phyloP scores from a whole-genome alignment of 1,139 yeast genomes.

The Fermentozyma sake region DNA sequence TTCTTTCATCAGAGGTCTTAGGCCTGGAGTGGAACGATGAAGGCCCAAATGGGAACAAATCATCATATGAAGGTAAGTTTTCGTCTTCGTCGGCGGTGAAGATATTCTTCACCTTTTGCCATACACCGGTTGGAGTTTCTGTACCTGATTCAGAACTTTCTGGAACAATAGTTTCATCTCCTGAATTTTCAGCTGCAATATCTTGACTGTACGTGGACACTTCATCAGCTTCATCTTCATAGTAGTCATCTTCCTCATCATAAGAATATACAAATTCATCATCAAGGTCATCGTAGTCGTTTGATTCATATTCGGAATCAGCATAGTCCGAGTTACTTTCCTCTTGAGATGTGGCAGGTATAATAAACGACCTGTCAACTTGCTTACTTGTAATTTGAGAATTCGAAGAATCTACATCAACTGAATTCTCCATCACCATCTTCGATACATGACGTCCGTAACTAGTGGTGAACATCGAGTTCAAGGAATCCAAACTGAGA shows the following conservation, averaged over 20 bases:
- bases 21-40: conserved; percentile 27
- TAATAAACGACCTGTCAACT: too few relatives aligned
- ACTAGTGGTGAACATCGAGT: conserved; percentile 35
- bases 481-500: conserved; percentile 35
- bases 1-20: conserved; percentile 32
- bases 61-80: conserved; percentile 74
- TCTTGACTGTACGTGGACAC: neutral
- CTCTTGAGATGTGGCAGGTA: neutral
- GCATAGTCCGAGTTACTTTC: conserved; percentile 30
- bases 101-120: conserved; percentile 63
- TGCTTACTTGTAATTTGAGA: too few relatives aligned
- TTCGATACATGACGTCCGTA: conserved; percentile 41
- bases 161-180: neutral
- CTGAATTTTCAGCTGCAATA: neutral
- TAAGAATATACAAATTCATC: conserved; percentile 22
- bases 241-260: conserved; percentile 16
- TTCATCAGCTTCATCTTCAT: conserved; percentile 16
- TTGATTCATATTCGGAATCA: conserved; percentile 38
- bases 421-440: conserved; percentile 28
- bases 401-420: too few relatives aligned
- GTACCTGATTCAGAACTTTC: neutral
- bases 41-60: conserved; percentile 67
- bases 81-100: conserved; percentile 42
- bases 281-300: conserved; percentile 15
- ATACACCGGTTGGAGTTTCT: too few relatives aligned